phyloP scores from a whole-genome alignment of 495 filamentous ascomycete species.

The Margaritispora aquatica region DNA sequence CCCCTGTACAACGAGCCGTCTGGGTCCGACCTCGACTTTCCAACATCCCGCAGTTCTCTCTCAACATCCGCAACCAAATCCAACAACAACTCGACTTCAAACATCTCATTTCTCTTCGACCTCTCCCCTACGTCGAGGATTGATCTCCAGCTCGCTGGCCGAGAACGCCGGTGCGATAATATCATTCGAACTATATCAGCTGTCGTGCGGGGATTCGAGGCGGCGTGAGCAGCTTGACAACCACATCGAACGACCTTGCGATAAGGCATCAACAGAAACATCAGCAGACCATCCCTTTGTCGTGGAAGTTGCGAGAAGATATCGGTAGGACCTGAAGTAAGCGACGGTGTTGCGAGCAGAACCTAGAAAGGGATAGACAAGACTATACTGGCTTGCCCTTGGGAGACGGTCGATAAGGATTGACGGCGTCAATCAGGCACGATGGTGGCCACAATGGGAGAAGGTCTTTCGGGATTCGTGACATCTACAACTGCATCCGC shows the following conservation, averaged over 20 bases:
- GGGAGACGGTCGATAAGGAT: neutral
- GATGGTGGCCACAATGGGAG: slow-evolving; percentile 19
- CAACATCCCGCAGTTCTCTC: neutral
- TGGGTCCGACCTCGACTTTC: neutral
- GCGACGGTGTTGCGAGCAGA: neutral
- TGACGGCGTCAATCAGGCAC: slow-evolving; percentile 5
- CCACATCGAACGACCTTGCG: no score
- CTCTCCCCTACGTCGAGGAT: neutral
- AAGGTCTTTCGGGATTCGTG: slow-evolving; percentile 14
- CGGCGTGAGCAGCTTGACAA: neutral
- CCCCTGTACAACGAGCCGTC: no score
- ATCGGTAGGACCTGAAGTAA: neutral
- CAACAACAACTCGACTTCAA: neutral
- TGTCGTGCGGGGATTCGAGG: neutral
- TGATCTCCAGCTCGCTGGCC: slow-evolving; percentile 11
- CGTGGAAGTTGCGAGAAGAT: neutral
- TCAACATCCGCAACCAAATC: neutral
- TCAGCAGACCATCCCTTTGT: neutral
- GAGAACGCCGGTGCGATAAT: slow-evolving; percentile 12
- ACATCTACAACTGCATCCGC: slow-evolving; percentile 4
- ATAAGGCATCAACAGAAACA: no score
- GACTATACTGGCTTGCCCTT: neutral
- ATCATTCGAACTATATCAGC: neutral
- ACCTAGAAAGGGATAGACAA: neutral
- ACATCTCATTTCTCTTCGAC: neutral